Conservation (phyloP, 495 filamentous ascomycete species). For the Neurospora discreta region DNA sequence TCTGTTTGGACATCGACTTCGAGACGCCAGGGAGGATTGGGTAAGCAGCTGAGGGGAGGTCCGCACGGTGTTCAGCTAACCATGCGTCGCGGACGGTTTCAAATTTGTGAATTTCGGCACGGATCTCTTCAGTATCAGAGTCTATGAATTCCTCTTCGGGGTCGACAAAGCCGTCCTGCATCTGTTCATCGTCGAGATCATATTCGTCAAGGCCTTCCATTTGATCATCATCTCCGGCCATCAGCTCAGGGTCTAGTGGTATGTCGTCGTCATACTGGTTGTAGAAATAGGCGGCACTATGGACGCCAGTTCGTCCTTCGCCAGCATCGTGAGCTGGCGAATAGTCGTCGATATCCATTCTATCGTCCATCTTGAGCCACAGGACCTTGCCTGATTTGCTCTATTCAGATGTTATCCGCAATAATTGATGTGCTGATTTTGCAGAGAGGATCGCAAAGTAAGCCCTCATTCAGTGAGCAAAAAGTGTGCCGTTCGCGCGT, state of each 20-base stretch:
- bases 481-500: not conserved
- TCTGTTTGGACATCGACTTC: slow-evolving; percentile 1
- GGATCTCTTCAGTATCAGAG: slow-evolving; percentile 28
- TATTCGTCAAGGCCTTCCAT: slow-evolving; percentile 5
- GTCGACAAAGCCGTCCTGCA: slow-evolving; percentile 17
- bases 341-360: slow-evolving; percentile 14
- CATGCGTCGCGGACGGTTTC: slow-evolving; percentile 25
- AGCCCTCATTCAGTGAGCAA: not conserved
- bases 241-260: slow-evolving; percentile 1
- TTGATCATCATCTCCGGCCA: not conserved
- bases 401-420: not conserved
- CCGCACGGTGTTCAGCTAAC: slow-evolving; percentile 18
- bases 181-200: slow-evolving; percentile 9
- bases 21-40: not conserved
- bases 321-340: not conserved
- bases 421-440: not conserved
- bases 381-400: not conserved
- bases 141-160: slow-evolving; percentile 5
- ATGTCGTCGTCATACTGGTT: not conserved
- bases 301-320: not conserved
- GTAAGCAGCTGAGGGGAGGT: slow-evolving; percentile 1
- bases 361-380: slow-evolving; percentile 5
- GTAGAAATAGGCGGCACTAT: not conserved
- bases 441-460: not conserved
- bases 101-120: slow-evolving; percentile 22